Base-by-base conservation (phyloP, 768 basidiomycete genomes). In the Tremella mesenterica region DNA sequence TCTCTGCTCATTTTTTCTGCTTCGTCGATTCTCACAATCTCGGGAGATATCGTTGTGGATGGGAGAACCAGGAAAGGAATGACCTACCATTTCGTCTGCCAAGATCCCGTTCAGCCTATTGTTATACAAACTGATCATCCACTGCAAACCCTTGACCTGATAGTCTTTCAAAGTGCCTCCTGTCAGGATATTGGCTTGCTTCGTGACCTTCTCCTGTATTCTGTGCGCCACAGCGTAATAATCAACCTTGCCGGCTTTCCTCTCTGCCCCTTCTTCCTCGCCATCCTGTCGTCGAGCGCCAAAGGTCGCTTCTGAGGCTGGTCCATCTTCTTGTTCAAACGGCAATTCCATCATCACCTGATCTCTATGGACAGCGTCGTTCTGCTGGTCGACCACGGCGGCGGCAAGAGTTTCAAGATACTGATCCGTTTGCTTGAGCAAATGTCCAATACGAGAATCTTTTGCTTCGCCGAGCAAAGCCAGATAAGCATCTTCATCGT, bases 401-500 rank as follows among this genome's bases (percentile, higher is more conserved):
- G 90, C 86, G 1, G 93, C 88, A 23, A 99, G 83, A 7, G 88
- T 89, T 69, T 97, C 93, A 63, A 99, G 83, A 75, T 90, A 99
- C 0, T 83, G 65, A 65, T 99, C 93, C 8, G 95, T 99, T 76
- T 97, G 93, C 41, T 85, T 79, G 52, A 99, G 78, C 25, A 97
- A 78, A 75, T 97, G 95, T 0, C 92, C 95, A 75, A 99, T 96
- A 74, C 95, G 86, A 9, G 93, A 96, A 67, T 99, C 95, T 73
- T 99, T 99, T 53, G 93, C 93, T 16, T 92, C 95, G 73, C 97
- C 95, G 66, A 99, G 88, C 65, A 99, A 85, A 71, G 91, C 91
- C 82, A 96, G 85, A 75, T 99, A 99, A n/a, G 89, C 92, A 75
- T 96, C 95, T 77, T 99, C 95, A 76, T 99, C 93, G 69, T 97